Percentiles rank a stretch among this genome's conserved stretches.
Evolutionary conservation across 257 asterid species (phyloP).

Genomic region (Nicotiana undulata): DNA sequence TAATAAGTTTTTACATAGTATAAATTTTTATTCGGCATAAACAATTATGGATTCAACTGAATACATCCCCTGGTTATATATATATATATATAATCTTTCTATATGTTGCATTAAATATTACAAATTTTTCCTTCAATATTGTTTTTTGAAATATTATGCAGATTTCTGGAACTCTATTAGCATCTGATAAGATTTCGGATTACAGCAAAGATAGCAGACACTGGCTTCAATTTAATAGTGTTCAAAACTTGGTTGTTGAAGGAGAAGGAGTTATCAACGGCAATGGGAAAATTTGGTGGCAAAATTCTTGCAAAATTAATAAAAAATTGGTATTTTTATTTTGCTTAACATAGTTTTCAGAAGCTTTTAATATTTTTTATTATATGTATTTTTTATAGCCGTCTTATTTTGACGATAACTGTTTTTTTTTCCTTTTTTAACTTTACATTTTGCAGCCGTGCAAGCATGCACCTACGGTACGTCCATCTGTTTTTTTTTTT

Average conservation of each 20-base stretch:
- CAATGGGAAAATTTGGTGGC: conserved; percentile 81
- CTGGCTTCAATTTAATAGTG: conserved; percentile 47
- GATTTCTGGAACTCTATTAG: conserved; percentile 53
- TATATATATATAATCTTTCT: no score
- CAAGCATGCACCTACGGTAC: conserved; percentile 83
- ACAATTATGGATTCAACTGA: no score
- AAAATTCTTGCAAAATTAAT: conserved; percentile 68
- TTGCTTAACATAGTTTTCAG: neutral
- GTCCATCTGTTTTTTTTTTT: conserved; percentile 4
- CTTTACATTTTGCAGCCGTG: conserved; percentile 49
- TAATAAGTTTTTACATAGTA: no score
- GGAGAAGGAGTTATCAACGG: conserved; percentile 77
- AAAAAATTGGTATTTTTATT: conserved; percentile 2
- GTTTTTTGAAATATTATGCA: conserved; percentile 8
- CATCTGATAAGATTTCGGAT: conserved; percentile 41
- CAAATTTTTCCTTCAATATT: no score
- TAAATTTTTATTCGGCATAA: no score
- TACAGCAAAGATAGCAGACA: conserved; percentile 39
- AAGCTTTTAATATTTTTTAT: no score
- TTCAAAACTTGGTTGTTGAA: conserved; percentile 42
- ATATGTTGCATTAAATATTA: no score
- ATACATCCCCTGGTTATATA: no score
- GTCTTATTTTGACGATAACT: neutral
- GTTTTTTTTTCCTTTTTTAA: neutral
- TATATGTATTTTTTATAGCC: neutral